Evolutionary conservation across 2,329 filamentous ascomycete genomes (phyloP).

Genomic region (Parastagonospora avenae): DNA sequence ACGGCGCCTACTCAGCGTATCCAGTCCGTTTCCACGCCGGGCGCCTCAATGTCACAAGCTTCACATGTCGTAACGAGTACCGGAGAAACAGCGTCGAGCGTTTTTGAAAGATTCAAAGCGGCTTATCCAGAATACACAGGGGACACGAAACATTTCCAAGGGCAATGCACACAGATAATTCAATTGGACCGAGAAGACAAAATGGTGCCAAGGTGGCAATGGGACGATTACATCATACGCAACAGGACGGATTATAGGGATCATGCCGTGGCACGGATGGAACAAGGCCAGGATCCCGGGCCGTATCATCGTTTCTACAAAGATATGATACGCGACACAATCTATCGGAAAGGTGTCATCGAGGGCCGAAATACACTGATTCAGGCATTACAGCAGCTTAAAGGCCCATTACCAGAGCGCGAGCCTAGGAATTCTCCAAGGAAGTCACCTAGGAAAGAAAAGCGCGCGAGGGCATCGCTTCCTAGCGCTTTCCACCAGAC

Average conservation of each 20-base stretch:
- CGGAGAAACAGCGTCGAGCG: not conserved
- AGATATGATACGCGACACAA: conserved; percentile 32
- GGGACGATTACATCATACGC: conserved; percentile 48
- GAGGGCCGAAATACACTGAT: conserved; percentile 18
- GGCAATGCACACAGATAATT: conserved; percentile 34
- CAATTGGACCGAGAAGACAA: conserved; percentile 34
- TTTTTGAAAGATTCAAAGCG: conserved; percentile 35
- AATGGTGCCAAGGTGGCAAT: conserved; percentile 45
- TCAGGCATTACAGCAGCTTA: conserved; percentile 28
- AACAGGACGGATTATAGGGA: conserved; percentile 38
- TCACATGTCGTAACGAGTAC: not conserved
- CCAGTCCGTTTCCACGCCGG: too few relatives aligned
- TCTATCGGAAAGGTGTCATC: conserved; percentile 33
- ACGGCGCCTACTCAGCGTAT: too few relatives aligned
- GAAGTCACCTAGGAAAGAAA: not conserved
- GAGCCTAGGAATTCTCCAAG: not conserved
- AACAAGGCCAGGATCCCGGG: conserved; percentile 27
- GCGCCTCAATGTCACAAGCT: not conserved
- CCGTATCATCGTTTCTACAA: conserved; percentile 44
- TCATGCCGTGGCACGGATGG: conserved; percentile 29
- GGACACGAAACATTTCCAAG: conserved; percentile 37
- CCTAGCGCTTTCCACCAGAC: conserved; percentile 7
- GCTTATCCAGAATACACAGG: conserved; percentile 46
- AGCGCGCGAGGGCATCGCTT: conserved; percentile 9
- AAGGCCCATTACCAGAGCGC: conserved; percentile 1